Conservation (phyloP, 2,329 filamentous ascomycete genomes). For the Microsporum audouinii region DNA sequence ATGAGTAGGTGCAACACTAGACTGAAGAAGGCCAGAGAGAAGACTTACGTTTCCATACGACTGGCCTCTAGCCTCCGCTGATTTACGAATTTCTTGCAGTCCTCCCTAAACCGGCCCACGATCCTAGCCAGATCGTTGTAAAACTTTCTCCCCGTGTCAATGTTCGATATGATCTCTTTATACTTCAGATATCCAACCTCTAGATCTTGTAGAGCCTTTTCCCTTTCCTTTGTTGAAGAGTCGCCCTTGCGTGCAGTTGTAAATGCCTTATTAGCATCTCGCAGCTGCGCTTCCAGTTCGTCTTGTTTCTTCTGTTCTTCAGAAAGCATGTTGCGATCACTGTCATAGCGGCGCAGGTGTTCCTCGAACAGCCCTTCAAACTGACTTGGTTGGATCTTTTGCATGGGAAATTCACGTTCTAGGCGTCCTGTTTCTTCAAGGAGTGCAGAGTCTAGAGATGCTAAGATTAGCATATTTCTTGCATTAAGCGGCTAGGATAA, state of each 20-base stretch:
- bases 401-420: constrained; percentile 75
- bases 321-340: constrained; percentile 58
- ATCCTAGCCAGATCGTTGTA: constrained; percentile 93
- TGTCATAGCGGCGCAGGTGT: constrained; percentile 68
- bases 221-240: constrained; percentile 58
- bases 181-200: constrained; percentile 93
- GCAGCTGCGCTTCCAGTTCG: constrained; percentile 55
- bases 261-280: constrained; percentile 68
- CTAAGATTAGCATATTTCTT: background rate
- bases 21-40: background rate
- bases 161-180: constrained; percentile 85
- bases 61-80: constrained; percentile 70
- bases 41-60: constrained; percentile 58
- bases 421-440: constrained; percentile 71
- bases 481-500: background rate
- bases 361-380: constrained; percentile 87
- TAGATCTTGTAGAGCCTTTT: constrained; percentile 72
- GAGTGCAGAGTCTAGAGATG: constrained; percentile 53
- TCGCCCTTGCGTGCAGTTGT: constrained; percentile 59
- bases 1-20: too few relatives aligned
- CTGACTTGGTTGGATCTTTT: constrained; percentile 72
- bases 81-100: constrained; percentile 65
- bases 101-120: constrained; percentile 73
- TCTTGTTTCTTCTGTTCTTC: constrained; percentile 69
- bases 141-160: constrained; percentile 86